Percentiles rank a stretch among this genome's conserved stretches.
These are phyloP conservation scores for Pinus tabuliformis DNA, from an alignment of 75 land plant genomes.

Conservation along the genomic window DNA sequence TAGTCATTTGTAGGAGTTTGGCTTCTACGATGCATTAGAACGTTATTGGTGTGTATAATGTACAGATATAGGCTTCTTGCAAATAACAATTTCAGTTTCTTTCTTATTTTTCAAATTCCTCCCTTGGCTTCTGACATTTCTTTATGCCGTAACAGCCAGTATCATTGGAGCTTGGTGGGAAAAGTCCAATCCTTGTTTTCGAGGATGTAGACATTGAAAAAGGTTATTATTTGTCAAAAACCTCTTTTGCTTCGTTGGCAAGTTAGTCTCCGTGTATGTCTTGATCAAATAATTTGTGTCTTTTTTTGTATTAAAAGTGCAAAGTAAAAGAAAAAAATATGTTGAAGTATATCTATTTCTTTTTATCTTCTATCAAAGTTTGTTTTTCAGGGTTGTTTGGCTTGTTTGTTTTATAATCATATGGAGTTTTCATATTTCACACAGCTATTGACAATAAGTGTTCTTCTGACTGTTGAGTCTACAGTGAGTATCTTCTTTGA, in stretches of 20 bases:
- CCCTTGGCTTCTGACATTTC: not conserved
- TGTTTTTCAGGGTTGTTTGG: not conserved
- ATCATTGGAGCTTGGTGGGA: slow-evolving; percentile 97
- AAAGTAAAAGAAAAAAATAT: not conserved
- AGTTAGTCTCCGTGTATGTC: not conserved
- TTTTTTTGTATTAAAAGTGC: not conserved
- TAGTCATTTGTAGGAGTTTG: not conserved
- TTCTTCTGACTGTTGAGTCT: not conserved
- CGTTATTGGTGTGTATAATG: not conserved
- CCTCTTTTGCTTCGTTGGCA: not conserved
- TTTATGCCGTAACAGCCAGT: slow-evolving; percentile 71
- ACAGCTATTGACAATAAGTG: not conserved
- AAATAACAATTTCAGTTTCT: not conserved
- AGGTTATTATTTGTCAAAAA: slow-evolving; percentile 40
- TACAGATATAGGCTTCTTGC: not conserved
- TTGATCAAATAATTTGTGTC: not conserved
- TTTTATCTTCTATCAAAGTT: not conserved
- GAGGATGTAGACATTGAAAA: slow-evolving; percentile 95
- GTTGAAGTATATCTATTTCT: not conserved
- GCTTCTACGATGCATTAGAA: not conserved
- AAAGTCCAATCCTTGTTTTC: slow-evolving; percentile 97
- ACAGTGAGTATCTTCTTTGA: not conserved
- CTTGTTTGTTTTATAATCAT: not conserved
- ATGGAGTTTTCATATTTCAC: not conserved
- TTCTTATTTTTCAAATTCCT: not conserved